These are phyloP conservation scores for Suillus luteus DNA, from an alignment of 768 basidiomycete species.

Conservation along the genomic window DNA sequence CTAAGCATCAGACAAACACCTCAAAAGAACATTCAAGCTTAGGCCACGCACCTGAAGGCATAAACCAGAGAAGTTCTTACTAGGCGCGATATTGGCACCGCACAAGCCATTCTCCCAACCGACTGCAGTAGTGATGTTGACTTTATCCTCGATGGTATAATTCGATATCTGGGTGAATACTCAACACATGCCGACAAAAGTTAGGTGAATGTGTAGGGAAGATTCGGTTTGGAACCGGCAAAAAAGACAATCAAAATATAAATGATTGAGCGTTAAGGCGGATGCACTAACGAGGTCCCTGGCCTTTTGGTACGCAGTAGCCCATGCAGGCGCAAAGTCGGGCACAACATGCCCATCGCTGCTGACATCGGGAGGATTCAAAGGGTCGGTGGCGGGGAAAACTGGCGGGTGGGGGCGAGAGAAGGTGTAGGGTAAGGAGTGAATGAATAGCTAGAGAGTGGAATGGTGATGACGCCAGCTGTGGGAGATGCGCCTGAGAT, in stretches of 20 bases:
- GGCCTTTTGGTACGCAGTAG: constrained; percentile 32
- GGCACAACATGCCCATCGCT: constrained; percentile 36
- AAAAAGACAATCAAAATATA: neutral
- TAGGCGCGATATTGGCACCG: constrained; percentile 58
- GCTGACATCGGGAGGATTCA: constrained; percentile 51
- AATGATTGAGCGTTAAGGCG: neutral
- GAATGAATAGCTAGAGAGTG: constrained; percentile 44
- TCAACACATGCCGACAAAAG: constrained; percentile 5
- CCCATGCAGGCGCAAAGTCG: constrained; percentile 31
- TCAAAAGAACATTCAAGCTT: neutral
- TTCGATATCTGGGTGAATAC: constrained; percentile 35
- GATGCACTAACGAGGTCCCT: constrained; percentile 45
- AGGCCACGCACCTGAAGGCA: constrained; percentile 54
- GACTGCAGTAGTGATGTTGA: constrained; percentile 25
- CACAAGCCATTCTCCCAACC: constrained; percentile 48
- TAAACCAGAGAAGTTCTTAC: constrained; percentile 52
- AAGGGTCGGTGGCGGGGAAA: constrained; percentile 52
- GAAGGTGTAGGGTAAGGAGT: constrained; percentile 59
- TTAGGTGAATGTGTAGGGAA: neutral
- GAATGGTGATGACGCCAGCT: constrained; percentile 31
- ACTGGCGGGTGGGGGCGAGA: constrained; percentile 48
- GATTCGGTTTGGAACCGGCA: neutral
- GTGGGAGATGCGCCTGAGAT: constrained; percentile 11
- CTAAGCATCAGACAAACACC: neutral
- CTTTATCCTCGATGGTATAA: constrained; percentile 34